Evolutionary conservation across 1,284 basidiomycete genomes (phyloP).

Genomic region (Melanopsichium pennsylvanicum): DNA sequence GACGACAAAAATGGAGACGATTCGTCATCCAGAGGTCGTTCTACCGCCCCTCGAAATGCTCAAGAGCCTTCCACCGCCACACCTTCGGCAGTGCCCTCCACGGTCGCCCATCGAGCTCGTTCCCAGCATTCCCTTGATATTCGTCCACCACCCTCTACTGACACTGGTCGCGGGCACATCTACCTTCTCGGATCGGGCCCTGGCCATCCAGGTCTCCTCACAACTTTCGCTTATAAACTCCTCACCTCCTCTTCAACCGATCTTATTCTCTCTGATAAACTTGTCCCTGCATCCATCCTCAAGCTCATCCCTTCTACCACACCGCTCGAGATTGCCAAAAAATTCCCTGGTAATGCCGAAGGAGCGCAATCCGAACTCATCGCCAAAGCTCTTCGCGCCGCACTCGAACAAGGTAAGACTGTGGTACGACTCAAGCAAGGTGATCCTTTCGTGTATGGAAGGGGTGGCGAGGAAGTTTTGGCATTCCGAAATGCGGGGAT

Average conservation of each 20-base stretch:
- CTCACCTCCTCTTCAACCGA: constrained; percentile 77
- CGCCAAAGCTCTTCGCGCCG: constrained; percentile 84
- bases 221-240: constrained; percentile 81
- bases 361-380: constrained; percentile 93
- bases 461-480: constrained; percentile 91
- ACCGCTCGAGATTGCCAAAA: constrained; percentile 81
- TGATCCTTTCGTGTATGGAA: constrained; percentile 91
- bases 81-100: background rate
- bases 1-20: background rate
- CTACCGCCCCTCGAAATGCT: constrained; percentile 1
- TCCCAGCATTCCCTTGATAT: constrained; percentile 54
- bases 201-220: constrained; percentile 90
- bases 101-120: constrained; percentile 17
- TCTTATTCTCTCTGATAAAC: constrained; percentile 91
- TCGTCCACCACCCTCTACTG: constrained; percentile 25
- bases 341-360: constrained; percentile 97
- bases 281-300: constrained; percentile 90
- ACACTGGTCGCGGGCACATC: constrained; percentile 46
- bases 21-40: constrained; percentile 4
- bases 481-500: constrained; percentile 86
- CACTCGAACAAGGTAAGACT: constrained; percentile 76
- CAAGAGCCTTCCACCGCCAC: background rate
- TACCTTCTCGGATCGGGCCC: constrained; percentile 92
- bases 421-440: constrained; percentile 96
- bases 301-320: constrained; percentile 78